Percentiles rank a stretch among this genome's conserved stretches.
These are phyloP conservation scores for Xylariales sp. DNA, from an alignment of 2,329 filamentous ascomycete species.

Conservation along the genomic window DNA sequence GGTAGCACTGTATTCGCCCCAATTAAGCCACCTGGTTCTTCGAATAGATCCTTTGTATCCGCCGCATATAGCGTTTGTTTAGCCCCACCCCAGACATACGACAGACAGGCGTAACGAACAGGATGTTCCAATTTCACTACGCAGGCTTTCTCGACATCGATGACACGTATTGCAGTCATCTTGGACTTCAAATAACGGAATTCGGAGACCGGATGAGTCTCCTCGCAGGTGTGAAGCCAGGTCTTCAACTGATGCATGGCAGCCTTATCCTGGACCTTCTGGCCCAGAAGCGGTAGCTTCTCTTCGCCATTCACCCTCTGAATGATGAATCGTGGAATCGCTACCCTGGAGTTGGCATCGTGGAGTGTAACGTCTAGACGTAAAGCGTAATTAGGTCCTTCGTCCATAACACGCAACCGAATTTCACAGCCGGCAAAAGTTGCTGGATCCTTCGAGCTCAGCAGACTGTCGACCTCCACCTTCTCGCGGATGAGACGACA, in stretches of 20 bases:
- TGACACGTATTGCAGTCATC: not conserved
- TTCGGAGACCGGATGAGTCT: not conserved
- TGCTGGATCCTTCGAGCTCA: not conserved
- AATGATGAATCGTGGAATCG: not conserved
- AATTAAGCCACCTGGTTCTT: not conserved
- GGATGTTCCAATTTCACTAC: not conserved
- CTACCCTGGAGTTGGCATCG: not conserved
- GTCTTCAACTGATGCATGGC: not conserved
- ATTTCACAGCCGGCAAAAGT: not conserved
- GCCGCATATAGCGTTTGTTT: not conserved
- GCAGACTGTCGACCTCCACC: not conserved
- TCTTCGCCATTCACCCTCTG: not conserved
- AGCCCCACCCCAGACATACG: not conserved
- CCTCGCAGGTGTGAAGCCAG: not conserved
- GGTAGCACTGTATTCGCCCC: not conserved
- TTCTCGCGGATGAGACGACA: not conserved
- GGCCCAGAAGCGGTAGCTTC: not conserved
- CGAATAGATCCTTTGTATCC: not conserved
- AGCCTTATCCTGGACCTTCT: not conserved
- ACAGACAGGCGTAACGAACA: not conserved
- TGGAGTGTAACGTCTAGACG: not conserved
- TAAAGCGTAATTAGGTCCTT: not conserved
- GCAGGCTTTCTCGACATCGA: not conserved
- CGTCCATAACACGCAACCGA: not conserved
- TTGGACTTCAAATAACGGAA: not conserved